phyloP scores from a whole-genome alignment of 371 early-diverging fungal genomes.

The Nematocida sp. region DNA sequence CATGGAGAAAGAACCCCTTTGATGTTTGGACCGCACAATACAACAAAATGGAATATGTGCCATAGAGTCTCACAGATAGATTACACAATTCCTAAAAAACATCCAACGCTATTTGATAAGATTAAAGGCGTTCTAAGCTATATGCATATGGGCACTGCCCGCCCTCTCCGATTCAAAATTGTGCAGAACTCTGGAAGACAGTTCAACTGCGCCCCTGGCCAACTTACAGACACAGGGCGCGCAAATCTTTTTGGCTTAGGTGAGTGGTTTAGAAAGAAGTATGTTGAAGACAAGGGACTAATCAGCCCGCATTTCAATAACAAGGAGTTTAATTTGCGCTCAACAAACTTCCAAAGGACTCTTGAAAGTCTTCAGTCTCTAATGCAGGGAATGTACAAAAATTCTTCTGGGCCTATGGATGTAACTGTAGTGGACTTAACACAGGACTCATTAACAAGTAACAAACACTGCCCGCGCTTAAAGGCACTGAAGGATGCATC shows the following conservation, averaged over 20 bases:
- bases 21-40: constrained; percentile 54
- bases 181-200: constrained; percentile 20
- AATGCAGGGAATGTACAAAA: constrained; percentile 47
- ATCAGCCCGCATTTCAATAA: constrained; percentile 24
- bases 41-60: constrained; percentile 57
- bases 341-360: constrained; percentile 57
- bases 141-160: constrained; percentile 9
- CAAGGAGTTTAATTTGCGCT: constrained; percentile 41
- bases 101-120: constrained; percentile 8
- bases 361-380: constrained; percentile 58
- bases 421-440: constrained; percentile 42
- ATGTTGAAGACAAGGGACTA: constrained; percentile 22
- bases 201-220: constrained; percentile 59
- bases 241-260: constrained; percentile 40
- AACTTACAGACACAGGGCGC: constrained; percentile 47
- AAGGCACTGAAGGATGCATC: constrained; percentile 37
- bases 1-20: constrained; percentile 59
- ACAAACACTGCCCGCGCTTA: constrained; percentile 46
- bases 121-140: constrained; percentile 20
- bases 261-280: constrained; percentile 36
- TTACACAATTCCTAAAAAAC: constrained; percentile 25
- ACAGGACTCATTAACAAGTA: constrained; percentile 43
- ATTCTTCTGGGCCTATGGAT: constrained; percentile 7
- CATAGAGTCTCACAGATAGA: constrained; percentile 48
- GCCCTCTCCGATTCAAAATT: constrained; percentile 27